phyloP scores from a whole-genome alignment of 371 early-diverging fungal species.

The Blakeslea trispora region DNA sequence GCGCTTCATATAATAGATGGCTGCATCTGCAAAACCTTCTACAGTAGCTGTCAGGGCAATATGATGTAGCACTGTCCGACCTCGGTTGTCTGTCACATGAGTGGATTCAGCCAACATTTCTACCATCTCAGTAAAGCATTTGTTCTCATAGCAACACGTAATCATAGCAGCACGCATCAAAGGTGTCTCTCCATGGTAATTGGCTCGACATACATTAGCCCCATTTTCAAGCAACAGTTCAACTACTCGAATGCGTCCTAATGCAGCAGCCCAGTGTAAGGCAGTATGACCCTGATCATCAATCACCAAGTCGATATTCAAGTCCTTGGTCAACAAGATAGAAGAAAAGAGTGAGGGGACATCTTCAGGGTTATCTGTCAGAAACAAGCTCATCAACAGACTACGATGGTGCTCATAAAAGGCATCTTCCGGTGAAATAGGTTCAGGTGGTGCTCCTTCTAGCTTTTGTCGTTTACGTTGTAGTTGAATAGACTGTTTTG shows the following conservation, averaged over 20 bases:
- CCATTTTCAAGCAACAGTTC: constrained; percentile 69
- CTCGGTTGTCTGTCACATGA: constrained; percentile 64
- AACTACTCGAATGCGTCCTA: constrained; percentile 71
- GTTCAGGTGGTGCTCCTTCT: constrained; percentile 1
- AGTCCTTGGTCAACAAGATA: constrained; percentile 43
- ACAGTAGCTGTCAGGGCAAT: constrained; percentile 67
- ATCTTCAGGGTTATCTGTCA: constrained; percentile 57
- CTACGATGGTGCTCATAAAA: constrained; percentile 61
- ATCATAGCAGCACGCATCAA: constrained; percentile 84
- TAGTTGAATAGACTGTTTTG: neutral
- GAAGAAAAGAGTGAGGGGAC: constrained; percentile 59
- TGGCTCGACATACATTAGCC: constrained; percentile 61
- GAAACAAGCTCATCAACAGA: constrained; percentile 73
- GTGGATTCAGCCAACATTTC: constrained; percentile 70
- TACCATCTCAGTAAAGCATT: constrained; percentile 76
- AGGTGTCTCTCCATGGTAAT: constrained; percentile 80
- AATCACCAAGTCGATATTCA: constrained; percentile 73
- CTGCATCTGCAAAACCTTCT: constrained; percentile 64
- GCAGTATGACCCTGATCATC: constrained; percentile 86
- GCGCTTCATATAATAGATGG: constrained; percentile 80
- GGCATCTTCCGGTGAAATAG: constrained; percentile 7
- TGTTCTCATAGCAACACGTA: constrained; percentile 80
- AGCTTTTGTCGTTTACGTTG: constrained; percentile 9
- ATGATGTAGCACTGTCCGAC: constrained; percentile 88
- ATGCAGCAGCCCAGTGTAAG: constrained; percentile 85